Base-by-base conservation (phyloP, 306 rosid species). In the Comarum palustre region DNA sequence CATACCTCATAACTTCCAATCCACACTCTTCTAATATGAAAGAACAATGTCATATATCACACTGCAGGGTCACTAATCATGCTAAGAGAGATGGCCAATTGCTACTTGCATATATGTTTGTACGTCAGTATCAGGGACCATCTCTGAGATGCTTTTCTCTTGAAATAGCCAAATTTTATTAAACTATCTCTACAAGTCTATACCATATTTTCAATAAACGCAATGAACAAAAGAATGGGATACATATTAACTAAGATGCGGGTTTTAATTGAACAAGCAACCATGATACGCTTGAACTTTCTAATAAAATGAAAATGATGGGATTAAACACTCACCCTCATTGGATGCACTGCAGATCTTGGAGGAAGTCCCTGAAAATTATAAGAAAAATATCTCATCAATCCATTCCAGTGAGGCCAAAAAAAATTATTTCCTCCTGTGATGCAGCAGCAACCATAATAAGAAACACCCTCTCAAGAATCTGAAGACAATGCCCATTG, bases 321-420 rank as follows among this genome's bases (percentile, higher is more conserved):
- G 3, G 16, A 38, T 54, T 1, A 45, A 29, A 32, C 17, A 87
- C 87, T 77, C 64, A 94, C 99, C 97, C 99, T 91, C 99, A 94
- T 94, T 27, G 99, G 99, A 84, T 94, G 97, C 67, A 94, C 99
- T 2, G 86, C 75, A 19, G 97, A 89, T 89, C 99, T 88, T 73
- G 99, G 99, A 85, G 99, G 99, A 76, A 88, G 91, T 54, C 96
- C 99, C 99, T 94, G 96, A 79, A 78, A 91, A 68, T 69, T 71
- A 80, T 67, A 74, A 66, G 60, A 36, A 75, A 41, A 43, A 59
- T 77, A 20, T 6, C 22, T 22, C 67, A 70, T 50, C 39, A 75
- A 80, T 60, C 16, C 75, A 48, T 68, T 61, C 31, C 32, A 58
- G 4, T 38, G 34, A 71, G 76, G 59, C 55, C 6, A 52, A 4